A percentile compares a stretch with the other conserved stretches of the same genome.
These are phyloP conservation scores for Chytridiales sp. DNA, from an alignment of 371 early-diverging fungal species.

Conservation along the genomic window DNA sequence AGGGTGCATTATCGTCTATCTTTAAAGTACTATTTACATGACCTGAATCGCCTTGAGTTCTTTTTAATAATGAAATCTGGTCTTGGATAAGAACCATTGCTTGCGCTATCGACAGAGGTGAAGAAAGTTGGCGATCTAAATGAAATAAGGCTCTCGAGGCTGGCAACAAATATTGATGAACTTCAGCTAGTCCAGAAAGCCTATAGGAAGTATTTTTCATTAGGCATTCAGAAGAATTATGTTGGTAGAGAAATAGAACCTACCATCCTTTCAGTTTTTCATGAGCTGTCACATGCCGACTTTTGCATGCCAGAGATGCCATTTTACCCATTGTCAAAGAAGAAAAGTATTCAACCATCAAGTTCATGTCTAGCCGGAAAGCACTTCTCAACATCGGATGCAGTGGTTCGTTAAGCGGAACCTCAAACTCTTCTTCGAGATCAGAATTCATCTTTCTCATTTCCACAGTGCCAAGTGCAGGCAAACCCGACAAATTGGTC, in stretches of 20 bases:
- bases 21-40: too few relatives aligned
- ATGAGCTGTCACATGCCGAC: neutral
- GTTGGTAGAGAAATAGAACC: neutral
- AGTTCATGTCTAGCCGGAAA: constrained; percentile 22
- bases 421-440: constrained; percentile 16
- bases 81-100: constrained; percentile 27
- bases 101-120: constrained; percentile 19
- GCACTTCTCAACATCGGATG: constrained; percentile 23
- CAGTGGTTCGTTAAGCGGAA: constrained; percentile 19
- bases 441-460: too few relatives aligned
- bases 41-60: too few relatives aligned
- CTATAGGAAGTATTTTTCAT: constrained; percentile 13
- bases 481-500: constrained; percentile 9
- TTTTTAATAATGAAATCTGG: constrained; percentile 22
- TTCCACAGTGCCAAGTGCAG: neutral
- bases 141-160: constrained; percentile 20
- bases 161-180: constrained; percentile 22
- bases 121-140: constrained; percentile 15
- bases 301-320: constrained; percentile 11
- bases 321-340: constrained; percentile 12
- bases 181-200: constrained; percentile 22
- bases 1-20: too few relatives aligned
- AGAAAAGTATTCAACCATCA: constrained; percentile 24
- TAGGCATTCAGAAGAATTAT: neutral
- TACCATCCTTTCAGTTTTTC: constrained; percentile 12